A percentile compares a stretch with the other conserved stretches of the same genome.
Evolutionary conservation across 495 filamentous ascomycete species (phyloP).

Genomic region (Penicillium roqueforti): DNA sequence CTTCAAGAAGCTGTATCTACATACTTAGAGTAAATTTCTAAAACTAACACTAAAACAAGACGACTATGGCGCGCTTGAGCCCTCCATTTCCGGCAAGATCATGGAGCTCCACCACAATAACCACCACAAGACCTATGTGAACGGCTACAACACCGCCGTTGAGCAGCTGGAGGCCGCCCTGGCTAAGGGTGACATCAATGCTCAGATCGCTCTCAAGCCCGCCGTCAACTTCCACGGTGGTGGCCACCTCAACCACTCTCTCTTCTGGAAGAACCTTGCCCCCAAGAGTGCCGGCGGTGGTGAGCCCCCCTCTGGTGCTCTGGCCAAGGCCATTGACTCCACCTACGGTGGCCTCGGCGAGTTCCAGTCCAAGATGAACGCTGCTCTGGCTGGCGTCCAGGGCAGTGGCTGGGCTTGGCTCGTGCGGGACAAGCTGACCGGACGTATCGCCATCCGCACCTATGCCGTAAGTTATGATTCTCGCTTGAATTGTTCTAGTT

Average conservation of each 20-base stretch:
- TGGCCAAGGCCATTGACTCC: conserved; percentile 67
- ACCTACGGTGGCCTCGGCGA: conserved; percentile 69
- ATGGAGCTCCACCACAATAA: conserved; percentile 85
- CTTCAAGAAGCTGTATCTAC: not conserved
- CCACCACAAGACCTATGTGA: conserved; percentile 71
- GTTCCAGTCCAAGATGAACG: conserved; percentile 74
- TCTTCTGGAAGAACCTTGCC: conserved; percentile 92
- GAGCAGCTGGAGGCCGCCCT: conserved; percentile 58
- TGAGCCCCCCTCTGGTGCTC: conserved; percentile 61
- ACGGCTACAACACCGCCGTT: conserved; percentile 55
- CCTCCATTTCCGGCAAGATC: conserved; percentile 91
- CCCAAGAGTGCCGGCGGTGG: conserved; percentile 70
- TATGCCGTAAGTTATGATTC: conserved; percentile 52
- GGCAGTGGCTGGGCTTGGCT: conserved; percentile 95
- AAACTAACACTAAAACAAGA: conserved; percentile 43
- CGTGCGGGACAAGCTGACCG: conserved; percentile 78
- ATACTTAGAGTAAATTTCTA: not conserved
- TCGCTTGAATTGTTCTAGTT: not conserved
- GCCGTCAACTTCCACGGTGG: conserved; percentile 96
- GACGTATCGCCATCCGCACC: conserved; percentile 68
- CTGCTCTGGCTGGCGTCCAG: conserved; percentile 81
- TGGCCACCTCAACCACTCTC: conserved; percentile 86
- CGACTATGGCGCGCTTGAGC: conserved; percentile 90
- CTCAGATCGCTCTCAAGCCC: conserved; percentile 77
- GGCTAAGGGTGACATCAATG: conserved; percentile 48